Evolutionary conservation across 2,329 filamentous ascomycete species (phyloP), one percentile per base, ranked within the genome.

Genomic region (Chlorencoelia australis): DNA sequence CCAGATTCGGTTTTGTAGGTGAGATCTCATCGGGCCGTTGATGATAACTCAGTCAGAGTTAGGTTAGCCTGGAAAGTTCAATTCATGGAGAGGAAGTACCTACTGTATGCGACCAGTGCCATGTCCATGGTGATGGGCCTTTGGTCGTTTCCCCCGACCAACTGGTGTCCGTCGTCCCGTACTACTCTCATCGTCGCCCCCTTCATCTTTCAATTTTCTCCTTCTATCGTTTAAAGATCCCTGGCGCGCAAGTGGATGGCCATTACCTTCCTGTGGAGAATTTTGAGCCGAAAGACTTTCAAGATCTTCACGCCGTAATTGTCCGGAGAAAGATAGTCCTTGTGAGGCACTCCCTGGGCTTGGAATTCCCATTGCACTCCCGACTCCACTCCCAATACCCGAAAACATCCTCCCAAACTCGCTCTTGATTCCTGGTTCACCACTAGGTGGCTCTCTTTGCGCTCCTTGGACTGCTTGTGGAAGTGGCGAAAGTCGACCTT

Each of bases 381-480:
- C 73, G 13, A 79, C 66, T 22, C 78, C 78, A 56, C 75, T 79
- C 11, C 78, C 88, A 47, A 96, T 86, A n/a, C 89, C 89, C 13
- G 85, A 86, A 61, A 94, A 95, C 70, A 95, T 94, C 44, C 86
- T 79, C 18, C 88, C 88, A 56, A 95, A 88, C 57, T 95, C 89
- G 55, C 79, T 93, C 67, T 95, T 94, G 54, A 95, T 94, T 28
- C 82, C 82, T 8, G 86, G 82, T 57, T 94, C 87, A 11, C 80
- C 82, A 3, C 82, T 84, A 35, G 82, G 72, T 25, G 82, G 73
- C 50, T 87, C 82, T 11, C 80, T 76, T 57, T 94, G 88, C 1
- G 84, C 88, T 15, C 89, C 89, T 55, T 95, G 88, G 1, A 95
- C 88, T 15, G 89, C 88, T 59, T 95, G 89, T 1, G 89, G 89